Conservation (phyloP, 805 yeast genomes). For the Lachancea mirantina region DNA sequence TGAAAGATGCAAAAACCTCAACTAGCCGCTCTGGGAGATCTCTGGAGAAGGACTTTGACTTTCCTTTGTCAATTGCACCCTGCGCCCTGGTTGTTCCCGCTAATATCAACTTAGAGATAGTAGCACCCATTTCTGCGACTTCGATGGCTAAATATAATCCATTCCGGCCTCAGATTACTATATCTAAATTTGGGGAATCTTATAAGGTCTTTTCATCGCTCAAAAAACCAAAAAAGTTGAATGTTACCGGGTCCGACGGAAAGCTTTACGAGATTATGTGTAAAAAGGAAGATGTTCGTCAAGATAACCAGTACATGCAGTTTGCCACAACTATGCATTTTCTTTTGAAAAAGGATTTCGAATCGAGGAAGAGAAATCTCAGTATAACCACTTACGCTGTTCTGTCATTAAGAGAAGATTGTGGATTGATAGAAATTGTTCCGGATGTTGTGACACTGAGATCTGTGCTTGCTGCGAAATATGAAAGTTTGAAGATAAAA, state of each 20-base stretch:
- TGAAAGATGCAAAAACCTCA: conserved; percentile 18
- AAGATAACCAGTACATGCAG: conserved; percentile 89
- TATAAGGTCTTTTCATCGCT: conserved; percentile 72
- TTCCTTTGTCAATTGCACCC: conserved; percentile 37
- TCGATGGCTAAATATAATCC: conserved; percentile 38
- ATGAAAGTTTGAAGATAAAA: conserved; percentile 35
- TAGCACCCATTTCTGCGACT: conserved; percentile 48
- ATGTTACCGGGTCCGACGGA: conserved; percentile 73
- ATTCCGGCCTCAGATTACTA: conserved; percentile 45
- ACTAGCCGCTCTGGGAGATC: conserved; percentile 26
- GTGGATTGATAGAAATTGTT: conserved; percentile 91
- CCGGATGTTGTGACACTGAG: conserved; percentile 67
- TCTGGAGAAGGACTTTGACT: conserved; percentile 36
- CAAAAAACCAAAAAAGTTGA: conserved; percentile 78
- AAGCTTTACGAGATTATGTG: conserved; percentile 66
- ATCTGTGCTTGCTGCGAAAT: conserved; percentile 44
- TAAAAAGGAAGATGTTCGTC: conserved; percentile 87
- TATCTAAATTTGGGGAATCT: conserved; percentile 54
- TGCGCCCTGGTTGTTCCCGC: conserved; percentile 66
- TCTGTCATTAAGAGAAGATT: conserved; percentile 73
- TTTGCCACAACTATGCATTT: conserved; percentile 82
- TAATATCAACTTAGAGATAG: conserved; percentile 57
- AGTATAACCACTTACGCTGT: conserved; percentile 80
- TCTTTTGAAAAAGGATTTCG: conserved; percentile 56
- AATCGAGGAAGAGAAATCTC: conserved; percentile 64